Percentiles rank a stretch among this genome's conserved stretches.
These are phyloP conservation scores for Laburnicola sp. DNA, from an alignment of 2,329 filamentous ascomycete species.

Conservation along the genomic window DNA sequence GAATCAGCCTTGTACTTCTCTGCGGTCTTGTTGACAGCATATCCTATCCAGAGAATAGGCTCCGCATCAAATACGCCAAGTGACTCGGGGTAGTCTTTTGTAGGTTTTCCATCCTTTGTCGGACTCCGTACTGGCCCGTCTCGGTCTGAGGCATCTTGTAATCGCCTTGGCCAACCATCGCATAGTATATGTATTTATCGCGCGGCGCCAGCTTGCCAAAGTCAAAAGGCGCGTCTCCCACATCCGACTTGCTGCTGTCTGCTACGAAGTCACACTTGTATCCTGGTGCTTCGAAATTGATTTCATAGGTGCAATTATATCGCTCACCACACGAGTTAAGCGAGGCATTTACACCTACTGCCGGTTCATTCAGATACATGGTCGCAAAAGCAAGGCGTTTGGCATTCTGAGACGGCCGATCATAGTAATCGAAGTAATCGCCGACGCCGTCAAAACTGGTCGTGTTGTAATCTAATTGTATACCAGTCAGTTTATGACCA, in stretches of 20 bases:
- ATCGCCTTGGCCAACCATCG: slow-evolving; percentile 35
- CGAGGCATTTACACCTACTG: slow-evolving; percentile 28
- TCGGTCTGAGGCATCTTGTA: slow-evolving; percentile 37
- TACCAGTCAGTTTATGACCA: slow-evolving; percentile 7
- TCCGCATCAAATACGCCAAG: slow-evolving; percentile 42
- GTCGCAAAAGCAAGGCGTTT: slow-evolving; percentile 36
- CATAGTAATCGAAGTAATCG: slow-evolving; percentile 44
- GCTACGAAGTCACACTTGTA: slow-evolving; percentile 42
- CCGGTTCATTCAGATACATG: slow-evolving; percentile 38
- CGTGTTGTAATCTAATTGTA: slow-evolving; percentile 35
- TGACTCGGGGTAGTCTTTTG: slow-evolving; percentile 24
- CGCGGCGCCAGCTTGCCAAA: slow-evolving; percentile 35
- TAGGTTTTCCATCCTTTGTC: neutral
- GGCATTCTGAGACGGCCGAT: slow-evolving; percentile 42
- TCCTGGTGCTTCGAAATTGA: slow-evolving; percentile 41
- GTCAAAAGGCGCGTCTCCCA: slow-evolving; percentile 32
- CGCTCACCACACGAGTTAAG: slow-evolving; percentile 34
- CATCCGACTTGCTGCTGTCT: slow-evolving; percentile 18
- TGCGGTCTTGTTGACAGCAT: slow-evolving; percentile 32
- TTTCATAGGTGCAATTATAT: slow-evolving; percentile 44
- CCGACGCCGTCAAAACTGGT: slow-evolving; percentile 30
- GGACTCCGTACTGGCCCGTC: slow-evolving; percentile 26
- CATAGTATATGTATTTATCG: slow-evolving; percentile 37
- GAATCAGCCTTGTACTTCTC: slow-evolving; percentile 27
- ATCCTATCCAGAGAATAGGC: slow-evolving; percentile 43